Percentiles rank a stretch among this genome's conserved stretches.
Evolutionary conservation across 495 filamentous ascomycete species (phyloP).

Genomic region (Filosporella fistucella): DNA sequence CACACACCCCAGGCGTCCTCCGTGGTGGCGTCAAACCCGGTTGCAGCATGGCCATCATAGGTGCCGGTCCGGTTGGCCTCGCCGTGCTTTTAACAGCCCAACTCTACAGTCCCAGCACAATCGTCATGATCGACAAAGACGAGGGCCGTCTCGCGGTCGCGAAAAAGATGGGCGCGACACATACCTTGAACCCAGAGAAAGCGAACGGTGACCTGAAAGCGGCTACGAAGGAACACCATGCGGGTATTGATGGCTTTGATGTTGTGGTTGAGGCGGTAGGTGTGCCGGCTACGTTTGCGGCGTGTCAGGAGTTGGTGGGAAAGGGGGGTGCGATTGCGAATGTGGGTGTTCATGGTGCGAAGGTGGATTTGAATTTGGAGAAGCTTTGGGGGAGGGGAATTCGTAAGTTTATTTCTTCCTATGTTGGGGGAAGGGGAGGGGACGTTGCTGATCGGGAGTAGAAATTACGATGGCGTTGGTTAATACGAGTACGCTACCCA

Average conservation of each 20-base stretch:
- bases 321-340: slow-evolving; percentile 46
- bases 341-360: slow-evolving; percentile 43
- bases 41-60: slow-evolving; percentile 41
- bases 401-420: slow-evolving; percentile 15
- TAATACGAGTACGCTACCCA: slow-evolving; percentile 38
- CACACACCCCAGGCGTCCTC: slow-evolving; percentile 23
- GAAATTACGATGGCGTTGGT: slow-evolving; percentile 41
- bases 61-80: slow-evolving; percentile 48
- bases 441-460: too few relatives aligned
- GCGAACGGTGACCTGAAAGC: slow-evolving; percentile 19
- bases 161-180: slow-evolving; percentile 37
- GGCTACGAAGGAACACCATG: slow-evolving; percentile 31
- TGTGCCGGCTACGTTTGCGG: slow-evolving; percentile 38
- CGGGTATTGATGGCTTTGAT: slow-evolving; percentile 42
- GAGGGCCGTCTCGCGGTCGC: slow-evolving; percentile 36
- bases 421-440: too few relatives aligned
- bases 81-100: slow-evolving; percentile 39
- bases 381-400: slow-evolving; percentile 43
- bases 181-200: slow-evolving; percentile 29
- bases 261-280: slow-evolving; percentile 52
- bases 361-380: slow-evolving; percentile 39
- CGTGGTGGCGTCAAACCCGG: slow-evolving; percentile 40
- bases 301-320: slow-evolving; percentile 42
- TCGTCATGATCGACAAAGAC: slow-evolving; percentile 43
- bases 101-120: slow-evolving; percentile 36